Conservation (phyloP, 2,329 filamentous ascomycete genomes). For the Nemania abortiva region DNA sequence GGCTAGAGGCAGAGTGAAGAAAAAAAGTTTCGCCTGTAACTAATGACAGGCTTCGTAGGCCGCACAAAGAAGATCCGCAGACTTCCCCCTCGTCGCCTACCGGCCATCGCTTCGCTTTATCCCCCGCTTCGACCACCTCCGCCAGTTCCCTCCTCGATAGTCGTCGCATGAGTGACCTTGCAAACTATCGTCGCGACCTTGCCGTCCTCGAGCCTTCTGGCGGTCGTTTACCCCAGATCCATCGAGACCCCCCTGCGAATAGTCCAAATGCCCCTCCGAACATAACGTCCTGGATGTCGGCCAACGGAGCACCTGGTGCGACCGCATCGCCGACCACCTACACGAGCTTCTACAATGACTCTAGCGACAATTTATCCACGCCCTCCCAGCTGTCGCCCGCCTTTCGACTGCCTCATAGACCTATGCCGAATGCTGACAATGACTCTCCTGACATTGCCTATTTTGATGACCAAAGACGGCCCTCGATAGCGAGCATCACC, state of each 20-base stretch:
- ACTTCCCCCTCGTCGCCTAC: slow-evolving; percentile 63
- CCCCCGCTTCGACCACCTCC: slow-evolving; percentile 57
- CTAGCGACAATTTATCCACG: slow-evolving; percentile 74
- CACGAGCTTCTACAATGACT: slow-evolving; percentile 80
- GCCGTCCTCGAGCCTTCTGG: slow-evolving; percentile 74
- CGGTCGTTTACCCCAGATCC: slow-evolving; percentile 68
- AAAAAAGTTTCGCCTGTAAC: slow-evolving; percentile 39
- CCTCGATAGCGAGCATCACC: slow-evolving; percentile 88
- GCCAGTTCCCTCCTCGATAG: slow-evolving; percentile 67
- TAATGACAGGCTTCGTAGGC: slow-evolving; percentile 52
- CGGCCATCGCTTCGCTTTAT: slow-evolving; percentile 59
- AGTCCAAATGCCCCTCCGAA: slow-evolving; percentile 65
- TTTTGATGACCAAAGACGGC: slow-evolving; percentile 80
- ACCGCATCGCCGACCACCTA: slow-evolving; percentile 54
- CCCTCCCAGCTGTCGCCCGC: slow-evolving; percentile 77
- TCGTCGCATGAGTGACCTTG: slow-evolving; percentile 70
- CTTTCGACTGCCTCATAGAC: slow-evolving; percentile 63
- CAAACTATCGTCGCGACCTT: slow-evolving; percentile 79
- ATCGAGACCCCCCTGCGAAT: slow-evolving; percentile 69
- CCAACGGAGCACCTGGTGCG: slow-evolving; percentile 54
- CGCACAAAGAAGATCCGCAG: slow-evolving; percentile 58
- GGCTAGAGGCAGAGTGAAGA: slow-evolving; percentile 5
- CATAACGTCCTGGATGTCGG: slow-evolving; percentile 70
- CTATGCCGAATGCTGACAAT: slow-evolving; percentile 55
- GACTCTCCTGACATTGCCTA: slow-evolving; percentile 73